These are phyloP conservation scores for Stachybotrys chartarum DNA, from an alignment of 2,329 filamentous ascomycete genomes.

Conservation along the genomic window DNA sequence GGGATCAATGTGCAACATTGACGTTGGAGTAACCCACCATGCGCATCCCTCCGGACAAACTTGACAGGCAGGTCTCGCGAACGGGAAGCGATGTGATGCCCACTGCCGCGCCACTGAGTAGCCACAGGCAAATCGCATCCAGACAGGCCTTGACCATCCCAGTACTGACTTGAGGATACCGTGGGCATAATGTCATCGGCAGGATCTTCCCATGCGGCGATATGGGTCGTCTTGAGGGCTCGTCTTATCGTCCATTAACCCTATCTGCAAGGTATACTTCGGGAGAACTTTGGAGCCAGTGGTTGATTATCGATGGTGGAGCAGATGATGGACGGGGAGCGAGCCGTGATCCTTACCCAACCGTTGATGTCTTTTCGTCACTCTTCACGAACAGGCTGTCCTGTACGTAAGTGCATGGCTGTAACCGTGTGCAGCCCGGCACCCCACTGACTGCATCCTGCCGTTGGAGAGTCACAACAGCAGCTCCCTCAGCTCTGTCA, in stretches of 20 bases:
- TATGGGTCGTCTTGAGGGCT: no score
- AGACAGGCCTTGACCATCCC: no score
- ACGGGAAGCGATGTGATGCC: no score
- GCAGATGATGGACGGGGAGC: not conserved
- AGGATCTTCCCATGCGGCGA: no score
- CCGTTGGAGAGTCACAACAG: not conserved
- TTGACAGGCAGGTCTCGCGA: not conserved
- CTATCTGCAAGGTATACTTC: conserved; percentile 23
- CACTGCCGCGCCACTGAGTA: no score
- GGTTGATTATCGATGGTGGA: not conserved
- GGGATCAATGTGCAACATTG: not conserved
- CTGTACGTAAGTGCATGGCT: not conserved
- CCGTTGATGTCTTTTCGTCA: not conserved
- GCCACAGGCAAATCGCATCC: no score
- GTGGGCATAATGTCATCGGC: no score
- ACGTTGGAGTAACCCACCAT: not conserved
- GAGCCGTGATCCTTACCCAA: not conserved
- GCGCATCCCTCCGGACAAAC: not conserved
- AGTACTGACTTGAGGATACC: no score
- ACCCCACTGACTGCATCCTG: not conserved
- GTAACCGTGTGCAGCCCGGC: not conserved
- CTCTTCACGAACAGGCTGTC: not conserved
- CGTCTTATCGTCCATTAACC: no score
- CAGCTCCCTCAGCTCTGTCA: not conserved
- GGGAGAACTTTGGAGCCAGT: not conserved